A percentile compares a stretch with the other conserved stretches of the same genome.
Conservation (phyloP, 1,284 basidiomycete genomes). For the Ganoderma sinense region DNA sequence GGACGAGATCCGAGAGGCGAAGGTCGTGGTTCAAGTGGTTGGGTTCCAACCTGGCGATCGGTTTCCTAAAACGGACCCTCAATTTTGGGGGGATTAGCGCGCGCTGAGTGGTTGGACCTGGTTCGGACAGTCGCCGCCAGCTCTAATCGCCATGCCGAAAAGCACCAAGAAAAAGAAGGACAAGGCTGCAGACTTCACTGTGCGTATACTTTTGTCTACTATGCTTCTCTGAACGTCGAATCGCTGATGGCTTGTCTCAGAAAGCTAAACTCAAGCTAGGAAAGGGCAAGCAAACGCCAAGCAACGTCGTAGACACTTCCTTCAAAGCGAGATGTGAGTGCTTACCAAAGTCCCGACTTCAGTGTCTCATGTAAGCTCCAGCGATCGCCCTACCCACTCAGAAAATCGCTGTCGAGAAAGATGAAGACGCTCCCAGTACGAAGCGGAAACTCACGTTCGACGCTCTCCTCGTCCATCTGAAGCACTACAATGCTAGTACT, state of each 20-base stretch:
- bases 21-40: background rate
- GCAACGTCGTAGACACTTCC: slow-evolving; percentile 93
- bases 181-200: slow-evolving; percentile 89
- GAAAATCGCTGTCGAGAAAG: slow-evolving; percentile 68
- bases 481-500: slow-evolving; percentile 83
- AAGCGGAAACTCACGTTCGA: slow-evolving; percentile 79
- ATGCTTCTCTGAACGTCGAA: background rate
- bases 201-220: slow-evolving; percentile 40
- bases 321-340: slow-evolving; percentile 90
- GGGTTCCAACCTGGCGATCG: background rate
- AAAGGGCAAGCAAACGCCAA: slow-evolving; percentile 87
- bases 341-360: background rate
- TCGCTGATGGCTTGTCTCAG: slow-evolving; percentile 49
- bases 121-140: background rate
- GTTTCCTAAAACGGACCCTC: slow-evolving; percentile 10
- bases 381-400: slow-evolving; percentile 92
- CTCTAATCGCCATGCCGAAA: slow-evolving; percentile 72
- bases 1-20: background rate
- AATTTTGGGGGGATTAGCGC: slow-evolving; percentile 10
- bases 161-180: slow-evolving; percentile 87
- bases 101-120: background rate
- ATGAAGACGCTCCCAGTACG: slow-evolving; percentile 70
- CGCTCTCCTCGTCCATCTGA: slow-evolving; percentile 82
- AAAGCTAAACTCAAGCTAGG: slow-evolving; percentile 97
- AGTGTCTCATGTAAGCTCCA: slow-evolving; percentile 41